Conservation (phyloP, 495 filamentous ascomycete species). For the Aspergillus olivimuriae region DNA sequence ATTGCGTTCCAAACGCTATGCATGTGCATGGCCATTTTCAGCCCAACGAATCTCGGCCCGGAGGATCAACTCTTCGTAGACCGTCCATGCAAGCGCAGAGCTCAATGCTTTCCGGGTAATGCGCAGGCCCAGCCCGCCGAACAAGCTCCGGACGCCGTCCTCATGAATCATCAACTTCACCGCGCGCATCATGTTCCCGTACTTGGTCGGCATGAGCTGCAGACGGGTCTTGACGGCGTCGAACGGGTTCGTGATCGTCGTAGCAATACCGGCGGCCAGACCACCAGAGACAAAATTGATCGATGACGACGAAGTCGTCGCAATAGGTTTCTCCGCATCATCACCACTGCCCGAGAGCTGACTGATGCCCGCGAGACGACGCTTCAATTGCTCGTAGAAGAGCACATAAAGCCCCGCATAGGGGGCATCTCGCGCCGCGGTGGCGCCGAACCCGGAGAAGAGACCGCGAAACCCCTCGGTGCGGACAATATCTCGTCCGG, state of each 20-base stretch:
- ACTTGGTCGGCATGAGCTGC: slow-evolving; percentile 79
- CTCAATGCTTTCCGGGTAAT: slow-evolving; percentile 90
- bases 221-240: slow-evolving; percentile 94
- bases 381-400: slow-evolving; percentile 89
- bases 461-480: slow-evolving; percentile 77
- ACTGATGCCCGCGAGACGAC: slow-evolving; percentile 43
- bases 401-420: slow-evolving; percentile 94
- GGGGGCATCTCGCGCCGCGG: slow-evolving; percentile 85
- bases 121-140: slow-evolving; percentile 79
- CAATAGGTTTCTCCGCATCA: slow-evolving; percentile 4
- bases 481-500: slow-evolving; percentile 65
- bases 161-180: slow-evolving; percentile 68
- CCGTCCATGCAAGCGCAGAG: slow-evolving; percentile 87
- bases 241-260: slow-evolving; percentile 88
- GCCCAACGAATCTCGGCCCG: slow-evolving; percentile 61
- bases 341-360: not conserved
- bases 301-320: slow-evolving; percentile 46
- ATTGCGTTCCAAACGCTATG: slow-evolving; percentile 4
- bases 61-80: slow-evolving; percentile 90
- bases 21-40: slow-evolving; percentile 15
- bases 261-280: slow-evolving; percentile 73
- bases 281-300: slow-evolving; percentile 84
- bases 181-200: slow-evolving; percentile 79
- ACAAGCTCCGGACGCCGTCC: slow-evolving; percentile 75
- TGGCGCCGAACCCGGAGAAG: slow-evolving; percentile 90